Base-by-base conservation (phyloP, 2,329 filamentous ascomycete genomes). In the Xylariaceae sp. region DNA sequence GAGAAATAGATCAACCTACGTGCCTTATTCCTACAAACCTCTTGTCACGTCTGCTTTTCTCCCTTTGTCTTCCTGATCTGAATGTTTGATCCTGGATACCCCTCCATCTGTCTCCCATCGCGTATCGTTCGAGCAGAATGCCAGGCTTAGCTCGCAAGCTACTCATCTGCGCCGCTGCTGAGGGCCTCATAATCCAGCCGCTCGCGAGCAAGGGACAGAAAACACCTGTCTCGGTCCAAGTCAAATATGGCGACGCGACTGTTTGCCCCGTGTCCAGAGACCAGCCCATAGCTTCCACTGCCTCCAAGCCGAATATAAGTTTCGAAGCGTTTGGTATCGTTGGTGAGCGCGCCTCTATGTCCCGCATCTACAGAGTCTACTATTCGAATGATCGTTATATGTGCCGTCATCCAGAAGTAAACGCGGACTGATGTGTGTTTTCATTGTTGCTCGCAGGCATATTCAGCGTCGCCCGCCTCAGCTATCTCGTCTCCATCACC, bases 401-500 rank as follows among this genome's bases (percentile, higher is more conserved):
- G 22, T 28, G 22, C 4, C 22, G 22, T 28, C 22, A 28, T 28
- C 7, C 7, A 5, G 4, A 28, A 28, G 22, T 28, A 7, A 28
- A 28, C 22, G 22, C 22, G 22, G 4, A 7, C 22, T 28, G 22
- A 28, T 28, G 22, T 28, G 22, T 28, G 22, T 28, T 28, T 4
- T 28, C 22, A 5, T 28, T 28, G 4, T 28, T 28, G 4, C 22
- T 7, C 22, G 18, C 45, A 97, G 93, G 94, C 18, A 75, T 99
- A 1, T 81, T 99, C 42, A 90, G 86, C 34, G 82, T 97, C 54
- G 89, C 91, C 18, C 88, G 85, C 36, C 81, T 86, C 28, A 89
- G 85, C 58, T 97, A 93, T 70, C 81, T 99, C 6, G 82, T 99
- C 52, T 87, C 90, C 11, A 95, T 99, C 63, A 91, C 87, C 18